Evolutionary conservation across 208 protist species (phyloP).

Genomic region (Leishmania amazonensis): DNA sequence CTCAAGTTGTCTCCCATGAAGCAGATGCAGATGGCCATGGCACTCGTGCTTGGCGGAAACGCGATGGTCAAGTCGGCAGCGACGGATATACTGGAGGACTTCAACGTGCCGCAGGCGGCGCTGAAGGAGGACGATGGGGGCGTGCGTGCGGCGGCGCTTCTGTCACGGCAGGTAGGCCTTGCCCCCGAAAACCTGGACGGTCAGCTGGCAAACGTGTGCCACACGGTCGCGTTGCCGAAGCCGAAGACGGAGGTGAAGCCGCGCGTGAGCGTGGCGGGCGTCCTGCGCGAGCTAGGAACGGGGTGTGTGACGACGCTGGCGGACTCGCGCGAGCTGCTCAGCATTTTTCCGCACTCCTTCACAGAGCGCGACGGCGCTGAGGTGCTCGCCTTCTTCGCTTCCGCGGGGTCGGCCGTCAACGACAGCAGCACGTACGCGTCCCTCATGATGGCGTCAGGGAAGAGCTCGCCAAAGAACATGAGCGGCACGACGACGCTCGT

Average conservation of each 20-base stretch:
- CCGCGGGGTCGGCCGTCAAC: constrained; percentile 57
- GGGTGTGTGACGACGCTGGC: constrained; percentile 83
- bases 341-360: constrained; percentile 74
- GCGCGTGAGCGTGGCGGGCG: constrained; percentile 76
- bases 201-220: constrained; percentile 48
- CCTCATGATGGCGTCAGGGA: constrained; percentile 70
- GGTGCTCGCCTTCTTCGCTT: constrained; percentile 88
- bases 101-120: constrained; percentile 50
- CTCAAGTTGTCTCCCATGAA: constrained; percentile 70
- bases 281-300: constrained; percentile 84
- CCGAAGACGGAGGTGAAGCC: constrained; percentile 26
- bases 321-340: constrained; percentile 79
- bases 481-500: constrained; percentile 60
- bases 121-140: constrained; percentile 65
- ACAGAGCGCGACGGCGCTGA: constrained; percentile 84
- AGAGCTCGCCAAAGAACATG: constrained; percentile 54
- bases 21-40: constrained; percentile 80
- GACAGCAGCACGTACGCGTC: constrained; percentile 79
- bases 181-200: constrained; percentile 44
- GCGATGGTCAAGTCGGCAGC: constrained; percentile 61
- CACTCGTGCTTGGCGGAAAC: constrained; percentile 51
- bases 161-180: constrained; percentile 67
- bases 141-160: constrained; percentile 52
- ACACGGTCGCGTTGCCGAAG: constrained; percentile 24
- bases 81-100: constrained; percentile 54